Evolutionary conservation across 1,139 yeast species (phyloP).

Genomic region (Saccharomyces hybrid): DNA sequence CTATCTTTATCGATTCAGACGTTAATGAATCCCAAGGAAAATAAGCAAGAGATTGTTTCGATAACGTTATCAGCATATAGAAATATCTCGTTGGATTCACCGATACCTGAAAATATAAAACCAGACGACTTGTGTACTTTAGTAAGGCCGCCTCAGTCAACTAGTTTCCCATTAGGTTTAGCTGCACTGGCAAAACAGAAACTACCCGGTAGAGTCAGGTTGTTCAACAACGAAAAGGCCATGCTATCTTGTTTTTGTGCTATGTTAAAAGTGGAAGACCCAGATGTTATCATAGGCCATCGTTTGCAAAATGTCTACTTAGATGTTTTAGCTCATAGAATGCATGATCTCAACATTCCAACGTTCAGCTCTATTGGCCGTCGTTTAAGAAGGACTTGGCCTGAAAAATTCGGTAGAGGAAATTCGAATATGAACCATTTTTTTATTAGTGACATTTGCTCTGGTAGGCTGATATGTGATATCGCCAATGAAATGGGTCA

Average conservation of each 20-base stretch:
- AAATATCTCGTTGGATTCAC: slow-evolving; percentile 64
- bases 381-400: slow-evolving; percentile 66
- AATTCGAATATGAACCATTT: slow-evolving; percentile 39
- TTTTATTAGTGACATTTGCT: slow-evolving; percentile 58
- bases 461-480: slow-evolving; percentile 88
- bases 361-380: slow-evolving; percentile 87
- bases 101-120: slow-evolving; percentile 45
- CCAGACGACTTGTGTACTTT: slow-evolving; percentile 59
- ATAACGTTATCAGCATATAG: slow-evolving; percentile 66
- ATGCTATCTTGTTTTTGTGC: slow-evolving; percentile 69
- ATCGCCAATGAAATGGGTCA: slow-evolving; percentile 93
- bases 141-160: slow-evolving; percentile 76
- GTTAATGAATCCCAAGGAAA: slow-evolving; percentile 57
- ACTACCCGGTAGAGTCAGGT: slow-evolving; percentile 37
- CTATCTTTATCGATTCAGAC: slow-evolving; percentile 78
- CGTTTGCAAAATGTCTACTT: slow-evolving; percentile 69
- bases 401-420: slow-evolving; percentile 55
- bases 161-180: slow-evolving; percentile 36
- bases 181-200: slow-evolving; percentile 26
- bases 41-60: slow-evolving; percentile 81
- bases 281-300: slow-evolving; percentile 88
- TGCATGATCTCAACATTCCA: slow-evolving; percentile 61
- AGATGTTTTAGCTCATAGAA: slow-evolving; percentile 74
- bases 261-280: slow-evolving; percentile 63
- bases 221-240: slow-evolving; percentile 66